phyloP scores from a whole-genome alignment of 2,329 filamentous ascomycete species.

The Xylaria sp. region DNA sequence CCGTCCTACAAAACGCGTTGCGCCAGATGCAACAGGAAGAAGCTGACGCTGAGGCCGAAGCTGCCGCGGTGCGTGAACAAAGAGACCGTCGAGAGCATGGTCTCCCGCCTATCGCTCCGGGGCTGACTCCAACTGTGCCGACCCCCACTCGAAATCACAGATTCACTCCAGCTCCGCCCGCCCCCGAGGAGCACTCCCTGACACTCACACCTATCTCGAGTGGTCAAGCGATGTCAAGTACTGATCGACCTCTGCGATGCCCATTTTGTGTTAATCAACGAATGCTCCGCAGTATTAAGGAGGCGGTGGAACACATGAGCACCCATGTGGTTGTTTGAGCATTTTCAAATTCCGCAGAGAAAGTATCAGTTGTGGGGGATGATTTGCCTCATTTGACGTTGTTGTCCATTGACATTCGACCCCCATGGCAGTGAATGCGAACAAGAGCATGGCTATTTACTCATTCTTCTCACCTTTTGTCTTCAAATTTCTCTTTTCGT shows the following conservation, averaged over 20 bases:
- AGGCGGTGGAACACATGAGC: conserved; percentile 71
- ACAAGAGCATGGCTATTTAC: neutral
- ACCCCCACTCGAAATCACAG: conserved; percentile 39
- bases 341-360: neutral
- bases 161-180: conserved; percentile 46
- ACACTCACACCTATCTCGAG: conserved; percentile 67
- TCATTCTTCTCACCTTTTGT: neutral
- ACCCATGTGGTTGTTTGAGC: conserved; percentile 66
- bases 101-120: conserved; percentile 49
- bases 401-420: neutral
- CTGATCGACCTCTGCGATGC: conserved; percentile 65
- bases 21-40: conserved; percentile 69
- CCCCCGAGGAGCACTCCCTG: conserved; percentile 55
- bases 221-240: conserved; percentile 57
- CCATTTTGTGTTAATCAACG: conserved; percentile 71
- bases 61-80: conserved; percentile 64
- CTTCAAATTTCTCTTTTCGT: neutral
- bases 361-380: neutral
- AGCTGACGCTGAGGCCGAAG: conserved; percentile 67
- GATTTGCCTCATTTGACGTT: neutral
- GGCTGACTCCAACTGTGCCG: conserved; percentile 45
- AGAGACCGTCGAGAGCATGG: conserved; percentile 61
- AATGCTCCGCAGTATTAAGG: conserved; percentile 70
- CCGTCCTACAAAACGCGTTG: conserved; percentile 69
- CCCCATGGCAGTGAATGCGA: neutral